Evolutionary conservation across 148 eudicot species (phyloP).

Genomic region (Nepenthes mirabilis): DNA sequence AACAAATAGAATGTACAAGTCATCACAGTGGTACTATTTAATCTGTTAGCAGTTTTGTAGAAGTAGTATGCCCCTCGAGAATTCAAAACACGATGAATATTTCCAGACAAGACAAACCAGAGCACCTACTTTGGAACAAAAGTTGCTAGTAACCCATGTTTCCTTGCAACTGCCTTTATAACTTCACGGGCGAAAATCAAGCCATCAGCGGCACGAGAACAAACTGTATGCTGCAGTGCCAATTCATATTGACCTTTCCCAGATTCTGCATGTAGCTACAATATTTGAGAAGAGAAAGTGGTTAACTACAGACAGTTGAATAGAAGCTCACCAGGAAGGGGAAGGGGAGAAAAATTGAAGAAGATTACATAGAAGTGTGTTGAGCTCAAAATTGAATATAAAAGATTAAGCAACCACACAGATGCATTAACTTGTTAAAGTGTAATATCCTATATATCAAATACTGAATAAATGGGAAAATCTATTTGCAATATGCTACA

Average conservation of each 20-base stretch:
- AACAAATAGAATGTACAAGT: too few relatives aligned
- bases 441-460: too few relatives aligned
- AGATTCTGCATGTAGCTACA: constrained; percentile 79
- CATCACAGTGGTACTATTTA: too few relatives aligned
- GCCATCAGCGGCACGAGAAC: constrained; percentile 70
- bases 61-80: too few relatives aligned
- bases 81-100: too few relatives aligned
- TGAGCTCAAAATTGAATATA: neutral
- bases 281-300: constrained; percentile 7
- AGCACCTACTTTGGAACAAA: constrained; percentile 81
- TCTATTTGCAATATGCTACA: too few relatives aligned
- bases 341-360: too few relatives aligned
- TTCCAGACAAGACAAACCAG: neutral
- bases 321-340: too few relatives aligned
- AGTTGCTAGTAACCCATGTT: constrained; percentile 85
- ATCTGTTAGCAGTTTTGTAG: neutral
- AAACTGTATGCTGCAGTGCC: constrained; percentile 52
- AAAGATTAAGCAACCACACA: neutral
- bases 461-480: too few relatives aligned
- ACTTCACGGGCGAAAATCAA: constrained; percentile 67
- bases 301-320: neutral
- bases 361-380: neutral
- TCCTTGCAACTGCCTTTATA: constrained; percentile 77
- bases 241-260: constrained; percentile 92
- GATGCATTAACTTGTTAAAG: neutral